Base-by-base conservation (phyloP, 305 asterid genomes). In the Withania somnifera region DNA sequence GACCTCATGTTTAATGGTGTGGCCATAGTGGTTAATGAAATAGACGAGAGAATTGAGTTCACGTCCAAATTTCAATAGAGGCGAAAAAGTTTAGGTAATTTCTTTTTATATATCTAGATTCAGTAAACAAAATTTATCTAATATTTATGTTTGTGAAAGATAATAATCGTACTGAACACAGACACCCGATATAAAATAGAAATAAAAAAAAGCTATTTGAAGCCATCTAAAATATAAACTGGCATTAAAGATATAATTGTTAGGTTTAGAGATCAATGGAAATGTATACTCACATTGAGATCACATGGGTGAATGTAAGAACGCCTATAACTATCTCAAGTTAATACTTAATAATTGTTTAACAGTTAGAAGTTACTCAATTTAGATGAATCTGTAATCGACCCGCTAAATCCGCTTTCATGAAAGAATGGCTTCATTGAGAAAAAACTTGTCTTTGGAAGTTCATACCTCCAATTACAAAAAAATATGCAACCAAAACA, bases 351-450 rank as follows among this genome's bases (percentile, higher is more conserved):
- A 60, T 26, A 26, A 58, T 4, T 13, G 8, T 11, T 28, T 57
- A 4, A 13, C 0, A 0, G 19, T 5, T 17, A 13, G 14, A 61
- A 61, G 0, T 0, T 28, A 14, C 0, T 28, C 13, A 7, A 0
- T 61, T 61, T 11, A 61, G 0, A 3, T 60, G 3, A 28, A 28
- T 61, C 3, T 61, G 3, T 52, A 51, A 51, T 50, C n/a, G 5
- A 50, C 6, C n/a, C 53, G 20, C 30, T 56, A 56, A 20, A 9
- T 56, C 3, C 22, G 11, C 3, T 56, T 0, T 1, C 3, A 56
- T 0, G 5, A 17, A 0, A 60, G 26, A 26, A 19, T 13, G 5
- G 4, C 17, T 47, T 47, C 13, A 6, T 47, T 47, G 53, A 47
- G 11, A 57, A 13, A 34, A 10, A 57, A 24, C 10, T 58, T 11